Evolutionary conservation across 306 rosid genomes (phyloP), one percentile per base, ranked within the genome.

Genomic region (Acmispon strigosus): DNA sequence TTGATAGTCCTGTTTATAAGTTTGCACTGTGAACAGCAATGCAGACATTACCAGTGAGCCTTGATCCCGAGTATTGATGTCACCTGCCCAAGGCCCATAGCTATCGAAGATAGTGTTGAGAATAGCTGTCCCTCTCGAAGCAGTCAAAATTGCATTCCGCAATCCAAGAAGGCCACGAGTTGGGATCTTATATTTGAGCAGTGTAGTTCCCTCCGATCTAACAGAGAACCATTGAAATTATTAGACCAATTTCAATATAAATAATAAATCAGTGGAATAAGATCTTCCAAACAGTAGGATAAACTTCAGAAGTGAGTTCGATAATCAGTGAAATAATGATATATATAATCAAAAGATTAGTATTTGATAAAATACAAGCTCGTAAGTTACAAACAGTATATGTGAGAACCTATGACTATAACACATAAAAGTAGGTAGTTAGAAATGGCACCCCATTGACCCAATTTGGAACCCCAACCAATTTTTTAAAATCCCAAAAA

Each of bases 141-240:
- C 99, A 64, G 99, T 94, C 82, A 91, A 86, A 80, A 94, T 91
- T 71, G 99, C 91, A 83, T 94, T 94, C 67, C 99, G 79, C 75
- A 94, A 72, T 73, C 99, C 97, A 24, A 91, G 89, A 77, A 94
- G 99, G 68, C 99, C 99, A 78, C 96, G 97, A 5, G 97, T 94
- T 57, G 99, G 99, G 77, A 94, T 94, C 89, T 87, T 94, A 83
- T 94, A 94, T 77, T 86, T 94, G 73, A 94, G 82, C 8, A 84
- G 70, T 27, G 89, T 91, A 50, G 97, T 94, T 80, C 95, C 92
- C 82, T 90, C 96, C 52, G 84, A 81, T 82, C 98, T 94, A 82
- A 74, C 34, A 81, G 7, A 80, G 37, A 81, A 56, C 69, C 45
- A 45, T 56, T 34, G 34, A 72, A 34, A 70, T 62, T 16, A 74